Conservation (phyloP, 1,139 yeast genomes). For the Geotrichum carabidarum region DNA sequence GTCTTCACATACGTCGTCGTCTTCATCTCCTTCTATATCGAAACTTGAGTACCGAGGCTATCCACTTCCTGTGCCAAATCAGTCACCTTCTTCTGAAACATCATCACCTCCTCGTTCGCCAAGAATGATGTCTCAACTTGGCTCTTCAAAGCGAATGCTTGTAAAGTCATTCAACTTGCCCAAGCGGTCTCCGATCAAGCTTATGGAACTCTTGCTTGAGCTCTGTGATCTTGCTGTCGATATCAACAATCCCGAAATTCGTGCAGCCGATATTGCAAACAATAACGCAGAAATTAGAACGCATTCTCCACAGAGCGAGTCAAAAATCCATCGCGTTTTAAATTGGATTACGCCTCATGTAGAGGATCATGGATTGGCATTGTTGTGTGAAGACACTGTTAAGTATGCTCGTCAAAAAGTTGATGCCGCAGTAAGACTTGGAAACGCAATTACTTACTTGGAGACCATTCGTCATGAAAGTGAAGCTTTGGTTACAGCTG, state of each 20-base stretch:
- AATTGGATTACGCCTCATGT: constrained; percentile 50
- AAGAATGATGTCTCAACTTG: constrained; percentile 8
- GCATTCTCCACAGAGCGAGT: constrained; percentile 65
- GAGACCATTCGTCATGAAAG: constrained; percentile 78
- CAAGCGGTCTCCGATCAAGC: constrained; percentile 58
- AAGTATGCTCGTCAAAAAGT: constrained; percentile 59
- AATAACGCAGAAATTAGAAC: constrained; percentile 23
- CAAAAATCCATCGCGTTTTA: constrained; percentile 53
- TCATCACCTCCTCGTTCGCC: constrained; percentile 27
- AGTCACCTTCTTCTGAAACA: constrained; percentile 17
- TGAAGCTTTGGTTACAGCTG: constrained; percentile 60
- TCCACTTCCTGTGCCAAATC: constrained; percentile 43
- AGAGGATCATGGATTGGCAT: constrained; percentile 59
- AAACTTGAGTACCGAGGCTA: constrained; percentile 55
- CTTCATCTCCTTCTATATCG: constrained; percentile 11
- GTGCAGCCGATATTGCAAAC: background rate
- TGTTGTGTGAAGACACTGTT: constrained; percentile 66
- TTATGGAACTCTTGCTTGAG: constrained; percentile 58
- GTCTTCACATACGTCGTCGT: constrained; percentile 14
- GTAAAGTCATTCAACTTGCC: constrained; percentile 26
- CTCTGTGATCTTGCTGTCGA: constrained; percentile 72
- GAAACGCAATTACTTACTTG: constrained; percentile 73
- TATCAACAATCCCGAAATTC: constrained; percentile 52
- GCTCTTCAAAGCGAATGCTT: constrained; percentile 16
- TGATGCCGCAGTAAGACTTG: constrained; percentile 67